Evolutionary conservation across 2,329 filamentous ascomycete species (phyloP).

Genomic region (Fusarium sp.): DNA sequence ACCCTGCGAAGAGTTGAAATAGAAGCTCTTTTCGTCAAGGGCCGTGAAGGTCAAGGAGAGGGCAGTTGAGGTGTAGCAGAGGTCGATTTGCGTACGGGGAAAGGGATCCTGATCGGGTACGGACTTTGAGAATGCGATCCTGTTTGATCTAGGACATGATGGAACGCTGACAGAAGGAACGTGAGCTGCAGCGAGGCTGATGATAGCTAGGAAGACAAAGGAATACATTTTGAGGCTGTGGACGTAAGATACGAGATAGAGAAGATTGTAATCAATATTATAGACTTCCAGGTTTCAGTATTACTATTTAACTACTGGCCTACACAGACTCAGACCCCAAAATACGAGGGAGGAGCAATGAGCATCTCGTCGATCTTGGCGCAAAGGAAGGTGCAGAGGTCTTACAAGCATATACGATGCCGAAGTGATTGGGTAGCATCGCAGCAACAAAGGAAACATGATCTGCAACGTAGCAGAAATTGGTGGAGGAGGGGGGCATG

Average conservation of each 20-base stretch:
- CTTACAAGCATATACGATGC: not conserved
- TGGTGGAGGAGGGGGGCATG: not conserved
- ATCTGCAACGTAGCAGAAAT: constrained; percentile 33
- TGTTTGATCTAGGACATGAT: constrained; percentile 50
- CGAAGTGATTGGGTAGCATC: constrained; percentile 26
- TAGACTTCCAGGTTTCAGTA: not conserved
- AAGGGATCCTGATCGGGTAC: constrained; percentile 56
- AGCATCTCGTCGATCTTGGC: constrained; percentile 1
- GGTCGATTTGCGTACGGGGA: constrained; percentile 56
- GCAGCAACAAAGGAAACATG: constrained; percentile 12
- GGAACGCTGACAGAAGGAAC: constrained; percentile 51
- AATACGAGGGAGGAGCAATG: not conserved
- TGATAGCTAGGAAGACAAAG: not conserved
- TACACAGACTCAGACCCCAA: constrained; percentile 1
- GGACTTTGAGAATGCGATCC: constrained; percentile 53
- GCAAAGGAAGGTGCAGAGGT: not conserved
- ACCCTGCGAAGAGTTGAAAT: constrained; percentile 54
- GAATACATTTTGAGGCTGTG: constrained; percentile 22
- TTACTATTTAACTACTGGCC: not conserved
- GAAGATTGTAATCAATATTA: not conserved
- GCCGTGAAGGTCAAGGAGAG: constrained; percentile 58
- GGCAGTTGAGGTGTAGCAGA: constrained; percentile 57
- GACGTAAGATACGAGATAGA: not conserved
- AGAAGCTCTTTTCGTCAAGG: constrained; percentile 58
- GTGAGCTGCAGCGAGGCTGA: constrained; percentile 9